Percentiles rank a stretch among this genome's conserved stretches.
These are phyloP conservation scores for Aspergillus sp. DNA, from an alignment of 2,329 filamentous ascomycete species.

Conservation along the genomic window DNA sequence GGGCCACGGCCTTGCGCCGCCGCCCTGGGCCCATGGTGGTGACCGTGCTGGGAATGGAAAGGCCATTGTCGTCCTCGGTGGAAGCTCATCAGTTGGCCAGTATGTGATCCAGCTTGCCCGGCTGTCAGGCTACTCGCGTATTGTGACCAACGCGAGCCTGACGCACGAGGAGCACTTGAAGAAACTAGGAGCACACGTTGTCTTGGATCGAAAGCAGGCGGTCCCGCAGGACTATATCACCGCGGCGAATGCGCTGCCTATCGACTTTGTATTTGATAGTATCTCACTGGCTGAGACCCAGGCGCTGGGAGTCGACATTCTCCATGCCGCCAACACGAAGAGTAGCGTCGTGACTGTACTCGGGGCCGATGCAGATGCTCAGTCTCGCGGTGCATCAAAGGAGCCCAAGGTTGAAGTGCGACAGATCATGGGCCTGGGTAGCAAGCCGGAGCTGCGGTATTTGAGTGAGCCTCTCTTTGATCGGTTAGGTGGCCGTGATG, in stretches of 20 bases:
- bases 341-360: constrained; percentile 14
- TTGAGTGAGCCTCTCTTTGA: constrained; percentile 31
- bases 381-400: background rate
- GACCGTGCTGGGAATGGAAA: constrained; percentile 20
- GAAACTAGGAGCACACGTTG: constrained; percentile 27
- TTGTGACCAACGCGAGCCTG: constrained; percentile 33
- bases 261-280: constrained; percentile 32
- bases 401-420: constrained; percentile 16
- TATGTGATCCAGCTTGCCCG: constrained; percentile 36
- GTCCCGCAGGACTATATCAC: constrained; percentile 24
- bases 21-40: constrained; percentile 30
- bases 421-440: constrained; percentile 25
- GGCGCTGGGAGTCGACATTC: constrained; percentile 28
- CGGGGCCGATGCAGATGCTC: background rate
- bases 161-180: constrained; percentile 22
- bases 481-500: constrained; percentile 22
- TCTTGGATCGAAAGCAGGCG: constrained; percentile 22
- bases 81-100: constrained; percentile 36
- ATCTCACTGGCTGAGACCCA: constrained; percentile 33
- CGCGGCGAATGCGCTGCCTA: constrained; percentile 24
- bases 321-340: constrained; percentile 18
- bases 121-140: constrained; percentile 33
- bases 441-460: constrained; percentile 24
- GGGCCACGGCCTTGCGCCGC: constrained; percentile 22
- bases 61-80: constrained; percentile 32